phyloP scores from a whole-genome alignment of 805 yeast genomes.

The Yarrowia alimentaria region DNA sequence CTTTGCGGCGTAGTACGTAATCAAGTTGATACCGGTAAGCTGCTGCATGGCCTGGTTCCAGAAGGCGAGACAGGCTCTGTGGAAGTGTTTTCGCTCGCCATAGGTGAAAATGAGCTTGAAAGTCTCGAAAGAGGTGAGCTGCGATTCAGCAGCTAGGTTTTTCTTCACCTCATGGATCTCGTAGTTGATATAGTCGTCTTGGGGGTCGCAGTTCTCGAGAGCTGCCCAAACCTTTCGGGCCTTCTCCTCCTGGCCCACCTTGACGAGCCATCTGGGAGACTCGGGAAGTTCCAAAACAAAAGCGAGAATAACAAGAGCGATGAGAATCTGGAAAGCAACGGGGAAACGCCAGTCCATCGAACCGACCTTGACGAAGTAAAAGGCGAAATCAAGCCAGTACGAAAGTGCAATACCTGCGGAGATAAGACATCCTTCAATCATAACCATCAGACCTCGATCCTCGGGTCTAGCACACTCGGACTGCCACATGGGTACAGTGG shows the following conservation, averaged over 20 bases:
- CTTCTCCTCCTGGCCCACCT: slow-evolving; percentile 54
- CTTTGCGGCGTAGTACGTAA: slow-evolving; percentile 83
- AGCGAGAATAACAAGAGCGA: slow-evolving; percentile 57
- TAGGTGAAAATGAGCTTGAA: slow-evolving; percentile 19
- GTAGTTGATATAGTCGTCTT: slow-evolving; percentile 11
- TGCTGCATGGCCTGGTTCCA: slow-evolving; percentile 63
- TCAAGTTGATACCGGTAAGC: slow-evolving; percentile 84
- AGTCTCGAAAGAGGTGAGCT: neutral
- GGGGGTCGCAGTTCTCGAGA: slow-evolving; percentile 6
- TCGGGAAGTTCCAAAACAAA: slow-evolving; percentile 74
- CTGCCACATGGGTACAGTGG: slow-evolving; percentile 83
- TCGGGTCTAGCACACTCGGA: slow-evolving; percentile 69
- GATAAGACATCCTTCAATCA: slow-evolving; percentile 67
- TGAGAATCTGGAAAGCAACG: slow-evolving; percentile 63
- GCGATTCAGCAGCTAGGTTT: neutral
- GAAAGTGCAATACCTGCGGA: slow-evolving; percentile 74
- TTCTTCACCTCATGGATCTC: slow-evolving; percentile 19
- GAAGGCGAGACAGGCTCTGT: slow-evolving; percentile 40
- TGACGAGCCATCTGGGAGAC: slow-evolving; percentile 79
- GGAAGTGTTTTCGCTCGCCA: slow-evolving; percentile 25
- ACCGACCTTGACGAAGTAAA: slow-evolving; percentile 60
- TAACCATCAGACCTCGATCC: slow-evolving; percentile 65
- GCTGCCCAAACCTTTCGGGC: slow-evolving; percentile 43
- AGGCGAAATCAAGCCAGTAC: slow-evolving; percentile 46
- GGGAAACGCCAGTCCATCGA: slow-evolving; percentile 75